phyloP scores from a whole-genome alignment of 108 stramenopile genomes.

The Hondaea fermentalgiana region DNA sequence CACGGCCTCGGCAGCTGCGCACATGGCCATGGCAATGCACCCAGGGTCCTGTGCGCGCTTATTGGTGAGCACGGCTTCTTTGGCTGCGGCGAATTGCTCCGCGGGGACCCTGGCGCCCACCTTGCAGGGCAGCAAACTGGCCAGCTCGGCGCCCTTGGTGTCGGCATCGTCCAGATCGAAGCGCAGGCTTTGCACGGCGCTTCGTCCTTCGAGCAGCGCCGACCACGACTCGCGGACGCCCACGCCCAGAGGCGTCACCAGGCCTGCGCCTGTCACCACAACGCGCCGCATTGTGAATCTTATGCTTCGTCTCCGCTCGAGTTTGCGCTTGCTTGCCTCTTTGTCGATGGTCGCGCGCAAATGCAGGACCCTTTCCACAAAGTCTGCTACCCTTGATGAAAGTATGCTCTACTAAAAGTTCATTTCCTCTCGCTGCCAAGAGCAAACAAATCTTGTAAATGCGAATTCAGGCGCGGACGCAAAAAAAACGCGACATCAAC shows the following conservation, averaged over 20 bases:
- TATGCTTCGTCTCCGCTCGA: background rate
- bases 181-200: background rate
- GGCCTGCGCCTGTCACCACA: slow-evolving; percentile 84
- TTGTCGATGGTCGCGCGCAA: too few relatives aligned
- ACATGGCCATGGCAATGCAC: slow-evolving; percentile 66
- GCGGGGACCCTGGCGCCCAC: slow-evolving; percentile 62
- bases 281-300: slow-evolving; percentile 55
- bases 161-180: background rate
- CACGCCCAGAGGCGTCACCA: slow-evolving; percentile 72
- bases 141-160: slow-evolving; percentile 40
- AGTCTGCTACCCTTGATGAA: too few relatives aligned
- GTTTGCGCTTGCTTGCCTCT: too few relatives aligned
- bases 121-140: slow-evolving; percentile 58
- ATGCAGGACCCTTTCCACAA: too few relatives aligned
- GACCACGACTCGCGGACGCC: slow-evolving; percentile 63
- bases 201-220: slow-evolving; percentile 35
- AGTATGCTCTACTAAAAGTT: too few relatives aligned
- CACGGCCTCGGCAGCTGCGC: slow-evolving; percentile 64
- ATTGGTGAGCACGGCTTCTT: background rate
- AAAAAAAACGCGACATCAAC: too few relatives aligned
- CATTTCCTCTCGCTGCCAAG: too few relatives aligned
- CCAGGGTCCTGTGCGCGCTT: slow-evolving; percentile 52
- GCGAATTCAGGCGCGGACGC: too few relatives aligned
- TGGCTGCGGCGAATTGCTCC: slow-evolving; percentile 2
- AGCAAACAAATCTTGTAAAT: too few relatives aligned